Conservation (phyloP, 352 stramenopile genomes). For the Phytophthora pluvialis region DNA sequence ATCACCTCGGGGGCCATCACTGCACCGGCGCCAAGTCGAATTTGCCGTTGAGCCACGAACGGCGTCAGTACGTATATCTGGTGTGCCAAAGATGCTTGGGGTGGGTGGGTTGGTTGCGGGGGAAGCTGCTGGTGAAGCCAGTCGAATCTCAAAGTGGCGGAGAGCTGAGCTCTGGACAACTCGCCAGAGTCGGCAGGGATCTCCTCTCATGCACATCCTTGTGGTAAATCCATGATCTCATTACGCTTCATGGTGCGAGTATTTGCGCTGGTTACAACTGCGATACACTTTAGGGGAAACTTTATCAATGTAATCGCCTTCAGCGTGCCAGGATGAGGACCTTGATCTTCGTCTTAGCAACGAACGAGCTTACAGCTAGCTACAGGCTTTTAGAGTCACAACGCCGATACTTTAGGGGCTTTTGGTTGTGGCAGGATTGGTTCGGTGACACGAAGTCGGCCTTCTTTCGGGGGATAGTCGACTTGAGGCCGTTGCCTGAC, state of each 20-base stretch:
- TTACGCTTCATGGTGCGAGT: no score
- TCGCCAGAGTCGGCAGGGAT: no score
- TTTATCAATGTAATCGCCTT: neutral
- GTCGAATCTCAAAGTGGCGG: neutral
- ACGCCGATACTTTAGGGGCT: constrained; percentile 9
- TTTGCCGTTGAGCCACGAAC: no score
- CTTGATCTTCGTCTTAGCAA: neutral
- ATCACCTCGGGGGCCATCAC: no score
- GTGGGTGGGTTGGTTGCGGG: no score
- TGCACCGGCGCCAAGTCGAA: no score
- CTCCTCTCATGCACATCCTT: no score
- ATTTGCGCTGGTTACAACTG: no score
- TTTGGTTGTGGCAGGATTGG: constrained; percentile 2
- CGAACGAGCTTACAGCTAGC: neutral
- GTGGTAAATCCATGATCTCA: no score
- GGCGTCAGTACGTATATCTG: no score
- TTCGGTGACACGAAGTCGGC: constrained; percentile 29
- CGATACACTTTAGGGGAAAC: no score
- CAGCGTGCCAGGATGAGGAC: neutral
- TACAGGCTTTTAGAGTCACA: constrained; percentile 13
- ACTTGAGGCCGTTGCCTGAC: constrained; percentile 26
- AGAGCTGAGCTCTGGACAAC: neutral
- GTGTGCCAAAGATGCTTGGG: no score
- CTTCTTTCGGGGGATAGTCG: constrained; percentile 32
- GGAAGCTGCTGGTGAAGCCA: neutral